Conservation (phyloP, 2,329 filamentous ascomycete genomes). For the Tolypocladium inflatum region DNA sequence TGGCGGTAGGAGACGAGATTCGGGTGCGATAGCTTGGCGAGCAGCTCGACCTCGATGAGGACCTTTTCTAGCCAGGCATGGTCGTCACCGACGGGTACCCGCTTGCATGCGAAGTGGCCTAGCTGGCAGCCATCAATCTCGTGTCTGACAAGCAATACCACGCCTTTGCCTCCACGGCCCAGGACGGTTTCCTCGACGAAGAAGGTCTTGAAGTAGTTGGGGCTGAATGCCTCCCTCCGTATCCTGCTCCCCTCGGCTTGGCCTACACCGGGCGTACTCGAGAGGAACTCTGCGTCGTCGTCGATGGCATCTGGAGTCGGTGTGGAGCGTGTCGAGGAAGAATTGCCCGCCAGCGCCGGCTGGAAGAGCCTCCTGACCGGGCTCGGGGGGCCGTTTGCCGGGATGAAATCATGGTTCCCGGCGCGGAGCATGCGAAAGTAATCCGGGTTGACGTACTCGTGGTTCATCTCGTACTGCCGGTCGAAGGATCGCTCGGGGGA, state of each 20-base stretch:
- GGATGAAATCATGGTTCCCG: conserved; percentile 34
- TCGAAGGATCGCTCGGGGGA: conserved; percentile 42
- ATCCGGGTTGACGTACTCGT: conserved; percentile 73
- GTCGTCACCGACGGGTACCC: conserved; percentile 90
- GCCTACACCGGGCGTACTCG: conserved; percentile 39
- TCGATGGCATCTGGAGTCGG: conserved; percentile 13
- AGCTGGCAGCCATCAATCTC: conserved; percentile 81
- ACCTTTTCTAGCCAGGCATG: conserved; percentile 94
- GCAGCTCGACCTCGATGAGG: conserved; percentile 81
- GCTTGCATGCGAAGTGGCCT: conserved; percentile 91
- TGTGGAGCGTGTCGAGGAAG: conserved; percentile 6
- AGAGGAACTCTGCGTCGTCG: conserved; percentile 38
- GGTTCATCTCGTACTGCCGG: conserved; percentile 23
- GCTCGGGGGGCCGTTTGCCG: conserved; percentile 36
- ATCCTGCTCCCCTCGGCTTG: conserved; percentile 57
- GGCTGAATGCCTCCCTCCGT: conserved; percentile 77
- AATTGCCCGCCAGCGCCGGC: conserved; percentile 24
- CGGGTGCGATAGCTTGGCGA: conserved; percentile 85
- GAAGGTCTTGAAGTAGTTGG: conserved; percentile 85
- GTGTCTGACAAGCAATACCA: conserved; percentile 89
- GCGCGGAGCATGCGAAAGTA: conserved; percentile 91
- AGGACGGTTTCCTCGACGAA: conserved; percentile 84
- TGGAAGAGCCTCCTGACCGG: conserved; percentile 45
- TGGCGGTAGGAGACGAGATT: conserved; percentile 96
- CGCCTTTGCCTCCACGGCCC: conserved; percentile 85